These are phyloP conservation scores for Stephanodiscus minutulus DNA, from an alignment of 108 stramenopile species.

Conservation along the genomic window DNA sequence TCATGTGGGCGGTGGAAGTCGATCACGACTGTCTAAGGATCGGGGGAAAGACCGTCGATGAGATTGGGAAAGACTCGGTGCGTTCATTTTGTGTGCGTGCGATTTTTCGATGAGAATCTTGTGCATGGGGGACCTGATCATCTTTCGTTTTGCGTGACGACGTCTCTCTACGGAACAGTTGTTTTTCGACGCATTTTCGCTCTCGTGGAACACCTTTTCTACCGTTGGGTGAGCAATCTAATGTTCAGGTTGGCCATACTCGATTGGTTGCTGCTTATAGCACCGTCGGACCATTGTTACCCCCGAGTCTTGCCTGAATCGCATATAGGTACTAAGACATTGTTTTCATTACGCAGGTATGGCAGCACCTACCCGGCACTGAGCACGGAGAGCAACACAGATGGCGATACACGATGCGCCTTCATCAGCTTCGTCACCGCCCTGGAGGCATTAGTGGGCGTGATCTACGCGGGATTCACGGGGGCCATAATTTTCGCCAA, in stretches of 20 bases:
- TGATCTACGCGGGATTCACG: constrained; percentile 66
- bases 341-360: not conserved
- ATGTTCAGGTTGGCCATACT: not conserved
- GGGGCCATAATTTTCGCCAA: constrained; percentile 80
- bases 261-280: not conserved
- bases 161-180: not conserved
- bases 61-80: constrained; percentile 15
- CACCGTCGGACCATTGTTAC: not conserved
- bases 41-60: constrained; percentile 13
- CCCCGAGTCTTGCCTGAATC: not conserved
- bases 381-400: constrained; percentile 39
- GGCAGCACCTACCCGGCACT: constrained; percentile 36
- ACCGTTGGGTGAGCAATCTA: constrained; percentile 52
- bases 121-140: not conserved
- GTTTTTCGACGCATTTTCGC: constrained; percentile 51
- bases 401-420: constrained; percentile 41
- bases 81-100: not conserved
- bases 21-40: constrained; percentile 37
- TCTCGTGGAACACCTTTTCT: constrained; percentile 57
- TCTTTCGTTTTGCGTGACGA: not conserved
- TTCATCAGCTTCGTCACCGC: constrained; percentile 56
- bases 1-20: constrained; percentile 25
- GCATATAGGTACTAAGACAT: not conserved
- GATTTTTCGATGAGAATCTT: not conserved
- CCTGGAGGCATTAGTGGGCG: constrained; percentile 69